phyloP scores from a whole-genome alignment of 129 eudicot species.

The Lonicera japonica region DNA sequence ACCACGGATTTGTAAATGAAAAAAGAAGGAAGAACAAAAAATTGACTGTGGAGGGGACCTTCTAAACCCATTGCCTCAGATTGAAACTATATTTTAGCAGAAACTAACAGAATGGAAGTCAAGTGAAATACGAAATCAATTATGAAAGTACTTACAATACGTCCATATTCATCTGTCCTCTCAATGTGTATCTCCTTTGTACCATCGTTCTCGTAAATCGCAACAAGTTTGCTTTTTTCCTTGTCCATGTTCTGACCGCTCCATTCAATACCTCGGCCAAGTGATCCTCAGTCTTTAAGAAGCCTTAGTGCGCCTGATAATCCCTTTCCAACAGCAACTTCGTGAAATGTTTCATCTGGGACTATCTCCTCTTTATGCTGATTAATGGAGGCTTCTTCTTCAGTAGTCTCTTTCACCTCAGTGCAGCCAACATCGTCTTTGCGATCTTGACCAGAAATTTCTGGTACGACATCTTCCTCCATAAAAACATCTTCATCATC shows the following conservation, averaged over 20 bases:
- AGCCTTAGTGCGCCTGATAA: constrained; percentile 74
- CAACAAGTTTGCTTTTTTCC: constrained; percentile 94
- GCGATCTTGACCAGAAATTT: constrained; percentile 29
- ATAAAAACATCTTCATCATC: constrained; percentile 78
- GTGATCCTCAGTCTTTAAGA: constrained; percentile 75
- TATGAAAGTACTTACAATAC: constrained; percentile 60
- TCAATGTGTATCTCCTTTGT: constrained; percentile 78
- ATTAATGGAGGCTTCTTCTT: constrained; percentile 32
- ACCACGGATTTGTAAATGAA: too few relatives aligned
- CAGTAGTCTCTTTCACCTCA: constrained; percentile 45
- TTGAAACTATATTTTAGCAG: too few relatives aligned
- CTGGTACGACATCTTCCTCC: constrained; percentile 75
- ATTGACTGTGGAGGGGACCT: too few relatives aligned
- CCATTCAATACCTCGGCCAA: constrained; percentile 83
- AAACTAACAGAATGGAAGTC: too few relatives aligned
- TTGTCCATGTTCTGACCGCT: constrained; percentile 99
- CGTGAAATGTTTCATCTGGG: constrained; percentile 84
- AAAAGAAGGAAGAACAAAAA: too few relatives aligned
- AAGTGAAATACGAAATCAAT: too few relatives aligned
- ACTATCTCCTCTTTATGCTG: constrained; percentile 41
- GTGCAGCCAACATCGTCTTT: constrained; percentile 55
- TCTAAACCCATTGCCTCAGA: too few relatives aligned
- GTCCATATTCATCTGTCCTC: constrained; percentile 91
- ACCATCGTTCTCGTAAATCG: constrained; percentile 61
- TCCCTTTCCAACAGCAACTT: constrained; percentile 83